These are phyloP conservation scores for Xylaria sp. DNA, from an alignment of 2,329 filamentous ascomycete genomes.

Conservation along the genomic window DNA sequence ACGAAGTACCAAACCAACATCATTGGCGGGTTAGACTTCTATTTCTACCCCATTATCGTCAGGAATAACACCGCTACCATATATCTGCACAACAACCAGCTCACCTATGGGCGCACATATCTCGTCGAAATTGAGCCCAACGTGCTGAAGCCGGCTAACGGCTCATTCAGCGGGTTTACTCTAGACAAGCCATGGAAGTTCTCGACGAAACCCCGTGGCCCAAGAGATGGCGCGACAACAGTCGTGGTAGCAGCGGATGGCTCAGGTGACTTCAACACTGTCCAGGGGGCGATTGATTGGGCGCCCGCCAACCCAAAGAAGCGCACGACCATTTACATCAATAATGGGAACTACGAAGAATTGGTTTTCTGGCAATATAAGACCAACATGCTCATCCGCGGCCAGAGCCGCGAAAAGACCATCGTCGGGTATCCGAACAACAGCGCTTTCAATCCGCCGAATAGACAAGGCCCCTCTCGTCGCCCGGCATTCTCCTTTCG, in stretches of 20 bases:
- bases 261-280: conserved; percentile 32
- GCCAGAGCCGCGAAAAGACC: conserved; percentile 21
- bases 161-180: conserved; percentile 31
- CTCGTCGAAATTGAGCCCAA: conserved; percentile 29
- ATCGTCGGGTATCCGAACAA: conserved; percentile 36
- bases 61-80: conserved; percentile 31
- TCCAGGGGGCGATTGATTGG: conserved; percentile 36
- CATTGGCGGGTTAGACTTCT: conserved; percentile 36
- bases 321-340: conserved; percentile 32
- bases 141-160: conserved; percentile 7
- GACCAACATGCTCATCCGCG: conserved; percentile 29
- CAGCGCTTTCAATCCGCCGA: conserved; percentile 35
- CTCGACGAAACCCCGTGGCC: conserved; percentile 26
- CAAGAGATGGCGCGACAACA: conserved; percentile 10
- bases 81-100: conserved; percentile 35
- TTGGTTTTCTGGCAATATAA: conserved; percentile 36
- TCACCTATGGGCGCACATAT: conserved; percentile 32
- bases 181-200: conserved; percentile 29
- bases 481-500: conserved; percentile 35
- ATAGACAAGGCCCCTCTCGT: conserved; percentile 30
- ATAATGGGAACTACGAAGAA: conserved; percentile 33
- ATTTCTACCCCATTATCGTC: conserved; percentile 34
- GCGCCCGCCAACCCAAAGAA: conserved; percentile 28
- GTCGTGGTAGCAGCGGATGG: conserved; percentile 32
- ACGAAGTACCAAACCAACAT: conserved; percentile 38